phyloP scores from a whole-genome alignment of 1,284 basidiomycete species.

The Marasmius oreades region DNA sequence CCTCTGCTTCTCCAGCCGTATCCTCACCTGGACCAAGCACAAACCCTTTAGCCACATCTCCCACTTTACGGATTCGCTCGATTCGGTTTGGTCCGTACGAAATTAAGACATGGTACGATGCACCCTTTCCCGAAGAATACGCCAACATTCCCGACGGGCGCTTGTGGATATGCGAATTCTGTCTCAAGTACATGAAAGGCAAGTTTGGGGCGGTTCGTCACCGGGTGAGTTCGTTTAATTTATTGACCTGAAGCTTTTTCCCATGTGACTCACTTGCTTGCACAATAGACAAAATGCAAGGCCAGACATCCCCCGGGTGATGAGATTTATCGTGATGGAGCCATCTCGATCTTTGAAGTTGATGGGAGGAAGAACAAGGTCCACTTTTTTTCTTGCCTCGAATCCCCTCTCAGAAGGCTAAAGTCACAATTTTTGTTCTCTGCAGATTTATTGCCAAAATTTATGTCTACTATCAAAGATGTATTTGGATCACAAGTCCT shows the following conservation, averaged over 20 bases:
- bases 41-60: slow-evolving; percentile 28
- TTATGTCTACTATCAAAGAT: slow-evolving; percentile 98
- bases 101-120: slow-evolving; percentile 98
- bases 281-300: slow-evolving; percentile 86
- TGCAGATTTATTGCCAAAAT: slow-evolving; percentile 96
- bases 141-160: slow-evolving; percentile 89
- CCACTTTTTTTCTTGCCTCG: neutral
- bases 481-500: slow-evolving; percentile 99
- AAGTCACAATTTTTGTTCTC: slow-evolving; percentile 1
- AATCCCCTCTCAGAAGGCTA: neutral
- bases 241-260: neutral
- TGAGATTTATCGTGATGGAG: slow-evolving; percentile 93
- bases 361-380: slow-evolving; percentile 98
- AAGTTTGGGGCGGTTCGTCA: slow-evolving; percentile 87
- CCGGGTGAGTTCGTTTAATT: slow-evolving; percentile 51
- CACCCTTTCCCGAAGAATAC: slow-evolving; percentile 98
- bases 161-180: slow-evolving; percentile 97
- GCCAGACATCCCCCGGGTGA: slow-evolving; percentile 94
- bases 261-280: slow-evolving; percentile 1
- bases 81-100: slow-evolving; percentile 95
- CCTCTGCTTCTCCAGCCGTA: slow-evolving; percentile 25
- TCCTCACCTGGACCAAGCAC: slow-evolving; percentile 30
- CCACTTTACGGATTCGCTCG: slow-evolving; percentile 70
- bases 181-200: slow-evolving; percentile 98
- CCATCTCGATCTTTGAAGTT: slow-evolving; percentile 93